Conservation (phyloP, 441 rosid genomes). For the Gossypium aridum region DNA sequence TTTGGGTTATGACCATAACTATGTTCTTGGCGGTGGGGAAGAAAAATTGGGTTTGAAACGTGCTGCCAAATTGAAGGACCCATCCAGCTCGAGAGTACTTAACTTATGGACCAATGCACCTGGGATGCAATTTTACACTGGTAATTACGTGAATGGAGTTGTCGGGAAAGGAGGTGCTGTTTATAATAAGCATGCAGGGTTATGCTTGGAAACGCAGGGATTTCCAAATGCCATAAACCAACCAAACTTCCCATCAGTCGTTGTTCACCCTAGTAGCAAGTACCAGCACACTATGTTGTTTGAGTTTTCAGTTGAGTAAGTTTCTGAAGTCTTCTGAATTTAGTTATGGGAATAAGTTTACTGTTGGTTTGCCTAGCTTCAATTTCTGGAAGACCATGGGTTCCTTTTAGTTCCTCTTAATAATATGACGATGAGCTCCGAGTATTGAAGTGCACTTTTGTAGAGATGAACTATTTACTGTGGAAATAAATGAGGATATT, state of each 20-base stretch:
- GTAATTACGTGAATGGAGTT: constrained; percentile 69
- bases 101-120: constrained; percentile 81
- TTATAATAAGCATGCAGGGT: constrained; percentile 72
- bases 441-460: background rate
- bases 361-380: constrained; percentile 11
- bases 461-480: background rate
- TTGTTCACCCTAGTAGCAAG: constrained; percentile 69
- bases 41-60: constrained; percentile 60
- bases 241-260: constrained; percentile 65
- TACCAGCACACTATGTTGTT: constrained; percentile 71
- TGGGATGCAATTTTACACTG: constrained; percentile 84
- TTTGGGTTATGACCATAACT: constrained; percentile 81
- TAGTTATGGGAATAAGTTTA: constrained; percentile 8
- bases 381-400: background rate
- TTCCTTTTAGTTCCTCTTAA: background rate
- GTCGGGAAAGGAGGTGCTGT: constrained; percentile 66
- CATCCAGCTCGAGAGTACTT: constrained; percentile 58
- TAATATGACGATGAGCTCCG: background rate
- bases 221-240: constrained; percentile 82
- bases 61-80: constrained; percentile 63
- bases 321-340: background rate
- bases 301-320: constrained; percentile 60
- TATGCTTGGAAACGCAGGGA: constrained; percentile 89
- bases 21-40: constrained; percentile 61
- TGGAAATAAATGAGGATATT: background rate